Percentiles rank a stretch among this genome's conserved stretches.
Evolutionary conservation across 2,329 filamentous ascomycete species (phyloP).

Genomic region (Myriosclerotinia duriaeana): DNA sequence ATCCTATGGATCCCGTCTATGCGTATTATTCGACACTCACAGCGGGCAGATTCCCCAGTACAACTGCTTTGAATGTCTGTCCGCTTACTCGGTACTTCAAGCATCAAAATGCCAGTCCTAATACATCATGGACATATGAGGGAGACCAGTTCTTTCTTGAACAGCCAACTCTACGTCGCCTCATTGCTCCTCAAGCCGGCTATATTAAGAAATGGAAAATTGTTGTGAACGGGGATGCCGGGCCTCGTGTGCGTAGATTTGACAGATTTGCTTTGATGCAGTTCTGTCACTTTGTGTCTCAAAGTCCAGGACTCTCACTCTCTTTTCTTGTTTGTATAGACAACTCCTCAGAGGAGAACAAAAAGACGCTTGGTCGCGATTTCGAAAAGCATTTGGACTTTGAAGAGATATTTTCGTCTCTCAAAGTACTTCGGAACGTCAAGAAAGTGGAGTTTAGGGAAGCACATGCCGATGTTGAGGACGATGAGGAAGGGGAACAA

Average conservation of each 20-base stretch:
- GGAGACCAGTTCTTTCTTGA: neutral
- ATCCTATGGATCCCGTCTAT: too few relatives aligned
- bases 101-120: neutral
- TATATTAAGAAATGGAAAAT: constrained; percentile 1
- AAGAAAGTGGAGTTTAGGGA: neutral
- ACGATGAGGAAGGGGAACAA: neutral
- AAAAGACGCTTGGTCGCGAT: neutral
- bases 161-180: neutral
- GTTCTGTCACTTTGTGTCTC: neutral
- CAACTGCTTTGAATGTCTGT: neutral
- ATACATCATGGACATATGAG: neutral
- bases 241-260: neutral
- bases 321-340: neutral
- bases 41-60: neutral
- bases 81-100: neutral
- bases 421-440: neutral
- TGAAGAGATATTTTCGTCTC: neutral
- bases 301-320: neutral
- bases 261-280: neutral
- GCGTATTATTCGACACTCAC: neutral
- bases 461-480: neutral
- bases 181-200: neutral
- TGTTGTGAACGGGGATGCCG: neutral
- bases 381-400: neutral
- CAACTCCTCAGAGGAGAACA: neutral